A percentile compares a stretch with the other conserved stretches of the same genome.
Conservation (phyloP, 306 rosid species). For the Luffa aegyptiaca region DNA sequence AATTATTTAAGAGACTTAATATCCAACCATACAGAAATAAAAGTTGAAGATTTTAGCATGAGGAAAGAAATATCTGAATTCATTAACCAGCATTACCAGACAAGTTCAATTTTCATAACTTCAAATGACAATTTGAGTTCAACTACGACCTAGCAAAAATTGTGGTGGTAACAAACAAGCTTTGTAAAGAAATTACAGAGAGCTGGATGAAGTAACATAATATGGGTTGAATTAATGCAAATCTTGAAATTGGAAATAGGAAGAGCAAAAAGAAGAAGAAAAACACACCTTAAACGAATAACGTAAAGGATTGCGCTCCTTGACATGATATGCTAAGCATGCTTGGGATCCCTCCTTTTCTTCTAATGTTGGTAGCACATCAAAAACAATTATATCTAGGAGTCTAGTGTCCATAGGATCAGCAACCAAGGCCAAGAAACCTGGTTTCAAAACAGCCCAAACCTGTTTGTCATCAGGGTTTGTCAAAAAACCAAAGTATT, state of each 20-base stretch:
- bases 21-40: background rate
- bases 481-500: background rate
- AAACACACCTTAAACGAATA: constrained; percentile 26
- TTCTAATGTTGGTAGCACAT: constrained; percentile 17
- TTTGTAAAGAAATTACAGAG: background rate
- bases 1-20: background rate
- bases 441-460: constrained; percentile 47
- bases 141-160: background rate
- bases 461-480: constrained; percentile 23
- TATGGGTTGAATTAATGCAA: background rate
- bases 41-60: background rate
- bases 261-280: background rate
- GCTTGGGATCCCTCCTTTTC: constrained; percentile 14
- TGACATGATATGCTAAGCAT: constrained; percentile 27
- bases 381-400: constrained; percentile 31
- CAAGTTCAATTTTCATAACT: background rate
- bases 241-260: background rate
- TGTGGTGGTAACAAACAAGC: background rate
- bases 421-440: constrained; percentile 38
- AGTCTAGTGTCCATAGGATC: constrained; percentile 34
- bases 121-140: background rate
- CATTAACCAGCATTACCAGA: background rate
- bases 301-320: constrained; percentile 30
- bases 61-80: background rate
- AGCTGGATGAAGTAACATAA: background rate